Evolutionary conservation across 306 rosid species (phyloP).

Genomic region (Castanea sativa): DNA sequence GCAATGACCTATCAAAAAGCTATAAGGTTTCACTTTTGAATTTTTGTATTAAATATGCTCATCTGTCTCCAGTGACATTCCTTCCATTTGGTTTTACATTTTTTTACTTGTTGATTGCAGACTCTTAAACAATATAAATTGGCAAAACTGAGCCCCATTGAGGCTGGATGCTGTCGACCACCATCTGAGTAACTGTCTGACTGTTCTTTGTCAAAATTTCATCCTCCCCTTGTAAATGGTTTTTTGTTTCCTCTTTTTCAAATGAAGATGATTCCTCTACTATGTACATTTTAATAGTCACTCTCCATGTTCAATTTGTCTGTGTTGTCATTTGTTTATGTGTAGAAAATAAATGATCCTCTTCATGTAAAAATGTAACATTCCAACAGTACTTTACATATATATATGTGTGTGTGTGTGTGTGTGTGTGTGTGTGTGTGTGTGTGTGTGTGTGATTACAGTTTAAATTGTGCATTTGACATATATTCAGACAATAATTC

Average conservation of each 20-base stretch:
- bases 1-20: conserved; percentile 62
- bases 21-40: conserved; percentile 59
- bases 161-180: conserved; percentile 95
- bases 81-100: not conserved
- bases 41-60: conserved; percentile 6
- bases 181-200: conserved; percentile 76
- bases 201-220: conserved; percentile 1
- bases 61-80: conserved; percentile 7
- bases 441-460: not conserved
- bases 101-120: conserved; percentile 36
- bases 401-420: too few relatives aligned
- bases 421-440: too few relatives aligned
- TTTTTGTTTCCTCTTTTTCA: conserved; percentile 8
- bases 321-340: not conserved
- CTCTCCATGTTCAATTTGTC: not conserved
- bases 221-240: not conserved
- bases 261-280: not conserved
- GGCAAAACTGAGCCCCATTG: conserved; percentile 77
- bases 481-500: conserved; percentile 6
- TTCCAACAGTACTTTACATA: not conserved
- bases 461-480: conserved; percentile 14
- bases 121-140: conserved; percentile 66
- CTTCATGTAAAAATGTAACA: not conserved
- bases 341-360: not conserved
- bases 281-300: not conserved